Conservation (phyloP, 2,329 filamentous ascomycete genomes). For the Allantophomopsis lycopodina region DNA sequence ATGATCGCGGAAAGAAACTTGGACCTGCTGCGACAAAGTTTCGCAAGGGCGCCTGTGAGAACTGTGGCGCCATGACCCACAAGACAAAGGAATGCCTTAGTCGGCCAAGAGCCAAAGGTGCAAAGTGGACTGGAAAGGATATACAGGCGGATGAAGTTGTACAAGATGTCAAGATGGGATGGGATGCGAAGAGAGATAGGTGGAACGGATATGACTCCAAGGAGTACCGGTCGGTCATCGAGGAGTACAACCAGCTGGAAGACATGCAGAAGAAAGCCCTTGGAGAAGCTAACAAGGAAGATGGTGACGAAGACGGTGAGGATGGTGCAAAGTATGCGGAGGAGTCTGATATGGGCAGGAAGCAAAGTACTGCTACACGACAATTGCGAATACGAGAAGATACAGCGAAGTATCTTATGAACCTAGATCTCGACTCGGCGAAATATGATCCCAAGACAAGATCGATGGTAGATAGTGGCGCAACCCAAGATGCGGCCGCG, state of each 20-base stretch:
- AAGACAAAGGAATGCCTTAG: conserved; percentile 89
- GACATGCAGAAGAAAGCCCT: conserved; percentile 45
- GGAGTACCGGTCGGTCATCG: conserved; percentile 76
- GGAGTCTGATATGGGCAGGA: conserved; percentile 90
- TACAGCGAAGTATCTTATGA: conserved; percentile 91
- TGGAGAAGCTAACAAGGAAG: conserved; percentile 29
- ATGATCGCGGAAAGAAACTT: conserved; percentile 73
- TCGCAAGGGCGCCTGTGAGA: conserved; percentile 95
- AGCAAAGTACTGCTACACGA: conserved; percentile 80
- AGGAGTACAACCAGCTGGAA: conserved; percentile 81
- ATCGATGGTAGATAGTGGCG: conserved; percentile 76
- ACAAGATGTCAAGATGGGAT: conserved; percentile 76
- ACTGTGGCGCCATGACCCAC: conserved; percentile 95
- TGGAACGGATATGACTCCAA: conserved; percentile 96
- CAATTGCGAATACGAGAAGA: conserved; percentile 90
- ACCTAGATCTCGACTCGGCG: conserved; percentile 88
- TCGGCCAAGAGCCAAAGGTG: conserved; percentile 76
- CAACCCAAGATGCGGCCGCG: conserved; percentile 66
- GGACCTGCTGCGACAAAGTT: conserved; percentile 90
- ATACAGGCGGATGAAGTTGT: conserved; percentile 87
- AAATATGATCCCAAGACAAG: conserved; percentile 97
- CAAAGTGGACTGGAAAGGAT: conserved; percentile 82
- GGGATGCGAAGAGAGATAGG: conserved; percentile 93
- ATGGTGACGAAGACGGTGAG: conserved; percentile 36
- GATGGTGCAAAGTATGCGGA: conserved; percentile 73